Conservation (phyloP, 768 basidiomycete genomes). For the Boletus pseudo-olivaceus region DNA sequence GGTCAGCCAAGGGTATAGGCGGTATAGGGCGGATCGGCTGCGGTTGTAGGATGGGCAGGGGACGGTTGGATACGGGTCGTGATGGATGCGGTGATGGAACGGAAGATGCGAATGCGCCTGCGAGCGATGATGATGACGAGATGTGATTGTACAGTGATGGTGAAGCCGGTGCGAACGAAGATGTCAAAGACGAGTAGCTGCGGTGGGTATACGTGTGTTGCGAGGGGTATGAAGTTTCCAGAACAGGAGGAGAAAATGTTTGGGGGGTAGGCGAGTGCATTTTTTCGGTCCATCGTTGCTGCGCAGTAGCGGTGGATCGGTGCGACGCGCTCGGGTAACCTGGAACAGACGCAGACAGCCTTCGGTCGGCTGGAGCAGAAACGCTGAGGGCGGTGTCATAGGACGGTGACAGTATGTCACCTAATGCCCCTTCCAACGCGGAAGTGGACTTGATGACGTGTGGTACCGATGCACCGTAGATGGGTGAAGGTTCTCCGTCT, state of each 20-base stretch:
- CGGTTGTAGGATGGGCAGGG: conserved; percentile 30
- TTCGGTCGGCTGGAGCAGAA: conserved; percentile 24
- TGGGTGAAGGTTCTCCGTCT: conserved; percentile 19
- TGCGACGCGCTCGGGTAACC: conserved; percentile 28
- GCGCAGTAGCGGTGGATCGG: conserved; percentile 7
- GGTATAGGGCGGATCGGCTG: conserved; percentile 35
- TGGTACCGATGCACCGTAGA: conserved; percentile 21
- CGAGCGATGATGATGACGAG: conserved; percentile 24
- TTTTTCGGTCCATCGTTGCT: conserved; percentile 19
- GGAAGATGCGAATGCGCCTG: conserved; percentile 25
- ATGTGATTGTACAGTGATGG: conserved; percentile 19
- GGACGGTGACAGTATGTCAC: conserved; percentile 18
- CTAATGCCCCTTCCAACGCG: conserved; percentile 31
- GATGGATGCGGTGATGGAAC: conserved; percentile 12
- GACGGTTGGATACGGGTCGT: conserved; percentile 10
- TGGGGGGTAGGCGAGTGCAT: conserved; percentile 8
- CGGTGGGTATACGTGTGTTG: conserved; percentile 25
- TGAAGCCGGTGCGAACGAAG: conserved; percentile 18
- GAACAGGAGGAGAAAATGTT: conserved; percentile 1
- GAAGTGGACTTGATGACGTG: conserved; percentile 32
- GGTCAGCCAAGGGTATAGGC: conserved; percentile 30
- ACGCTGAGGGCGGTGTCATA: conserved; percentile 6
- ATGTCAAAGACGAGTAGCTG: conserved; percentile 14
- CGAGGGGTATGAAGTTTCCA: conserved; percentile 17
- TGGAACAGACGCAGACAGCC: conserved; percentile 31